These are phyloP conservation scores for Colletotrichum sp. DNA, from an alignment of 2,329 filamentous ascomycete genomes.

Conservation along the genomic window DNA sequence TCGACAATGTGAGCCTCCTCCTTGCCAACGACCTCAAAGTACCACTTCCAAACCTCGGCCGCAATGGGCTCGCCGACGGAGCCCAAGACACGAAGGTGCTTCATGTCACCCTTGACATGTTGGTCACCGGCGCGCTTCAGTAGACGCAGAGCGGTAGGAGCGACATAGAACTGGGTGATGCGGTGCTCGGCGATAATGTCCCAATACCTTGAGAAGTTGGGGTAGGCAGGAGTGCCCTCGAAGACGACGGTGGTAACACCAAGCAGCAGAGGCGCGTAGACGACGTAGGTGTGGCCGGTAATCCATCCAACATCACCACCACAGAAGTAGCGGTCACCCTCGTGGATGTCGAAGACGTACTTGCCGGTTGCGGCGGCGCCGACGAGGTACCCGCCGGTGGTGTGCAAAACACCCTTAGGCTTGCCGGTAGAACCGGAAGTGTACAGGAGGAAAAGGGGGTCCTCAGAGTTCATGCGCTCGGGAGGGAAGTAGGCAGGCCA, in stretches of 20 bases:
- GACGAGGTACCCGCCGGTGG: slow-evolving; percentile 92
- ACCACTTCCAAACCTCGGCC: slow-evolving; percentile 99
- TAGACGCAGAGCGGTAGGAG: slow-evolving; percentile 89
- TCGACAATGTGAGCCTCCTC: slow-evolving; percentile 93
- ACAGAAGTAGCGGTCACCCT: slow-evolving; percentile 93
- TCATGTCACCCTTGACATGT: slow-evolving; percentile 89
- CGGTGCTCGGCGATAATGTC: slow-evolving; percentile 95
- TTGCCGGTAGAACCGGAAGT: slow-evolving; percentile 98
- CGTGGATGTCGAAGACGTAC: slow-evolving; percentile 98
- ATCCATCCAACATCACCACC: slow-evolving; percentile 99
- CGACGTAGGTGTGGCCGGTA: slow-evolving; percentile 97
- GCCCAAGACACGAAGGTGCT: slow-evolving; percentile 85
- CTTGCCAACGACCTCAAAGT: slow-evolving; percentile 93
- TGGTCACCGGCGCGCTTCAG: slow-evolving; percentile 95
- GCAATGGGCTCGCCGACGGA: slow-evolving; percentile 98
- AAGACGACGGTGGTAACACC: slow-evolving; percentile 96
- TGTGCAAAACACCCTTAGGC: slow-evolving; percentile 99
- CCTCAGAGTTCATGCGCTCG: slow-evolving; percentile 89
- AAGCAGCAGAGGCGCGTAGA: slow-evolving; percentile 92
- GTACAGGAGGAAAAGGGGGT: slow-evolving; percentile 96
- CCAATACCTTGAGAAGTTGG: slow-evolving; percentile 98
- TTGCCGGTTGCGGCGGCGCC: slow-evolving; percentile 94
- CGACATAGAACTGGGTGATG: slow-evolving; percentile 98
- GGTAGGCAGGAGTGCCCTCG: slow-evolving; percentile 96
- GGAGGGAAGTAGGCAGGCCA: slow-evolving; percentile 92